Evolutionary conservation across 768 basidiomycete genomes (phyloP), one percentile per base, ranked within the genome.

Genomic region (Ramaria sp.): DNA sequence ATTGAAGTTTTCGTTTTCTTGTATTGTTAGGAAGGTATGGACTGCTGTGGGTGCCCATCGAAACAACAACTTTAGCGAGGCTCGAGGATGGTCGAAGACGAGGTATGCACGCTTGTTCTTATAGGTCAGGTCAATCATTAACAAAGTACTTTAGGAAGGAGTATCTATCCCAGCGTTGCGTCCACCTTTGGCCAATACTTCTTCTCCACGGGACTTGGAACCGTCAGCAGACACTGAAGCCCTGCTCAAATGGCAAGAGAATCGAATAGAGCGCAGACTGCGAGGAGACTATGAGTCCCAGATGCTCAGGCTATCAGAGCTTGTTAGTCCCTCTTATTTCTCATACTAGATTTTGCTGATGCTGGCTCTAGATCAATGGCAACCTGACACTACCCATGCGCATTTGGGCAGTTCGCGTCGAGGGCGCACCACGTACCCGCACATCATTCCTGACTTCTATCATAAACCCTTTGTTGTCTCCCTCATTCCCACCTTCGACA

Each of bases 391-490:
- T 82, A 0, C 82, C 82, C 0, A 67, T 88, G 48, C 73, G 76
- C 37, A 74, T 99, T 48, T 78, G 83, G 13, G 74, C 87, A 1
- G 83, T 99, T 16, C 85, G 85, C 57, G 77, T 98, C 13, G 79
- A 87, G 60, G 92, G 92, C 53, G 83, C 89, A 1, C 66, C 69
- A 3, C 67, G 75, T 27, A 96, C 94, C 0, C 78, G 93, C 15
- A 70, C 78, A 28, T 79, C 86, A 0, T 97, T 97, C 71, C 78
- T 99, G 32, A 75, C 71, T n/a, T 84, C 77, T 50, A 71, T 97
- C 59, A 75, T 96, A 51, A 71, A 78, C 7, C 92, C 93, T 74
- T 77, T 65, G 66, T 88, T 50, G 39, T 63, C 6, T 27, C 10
- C 16, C 25, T 30, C 1, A 36, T n/a, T 39, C 16, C 4, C 38